Evolutionary conservation across 441 rosid genomes (phyloP), one percentile per base, ranked within the genome.

Genomic region (Erodium moschatum): DNA sequence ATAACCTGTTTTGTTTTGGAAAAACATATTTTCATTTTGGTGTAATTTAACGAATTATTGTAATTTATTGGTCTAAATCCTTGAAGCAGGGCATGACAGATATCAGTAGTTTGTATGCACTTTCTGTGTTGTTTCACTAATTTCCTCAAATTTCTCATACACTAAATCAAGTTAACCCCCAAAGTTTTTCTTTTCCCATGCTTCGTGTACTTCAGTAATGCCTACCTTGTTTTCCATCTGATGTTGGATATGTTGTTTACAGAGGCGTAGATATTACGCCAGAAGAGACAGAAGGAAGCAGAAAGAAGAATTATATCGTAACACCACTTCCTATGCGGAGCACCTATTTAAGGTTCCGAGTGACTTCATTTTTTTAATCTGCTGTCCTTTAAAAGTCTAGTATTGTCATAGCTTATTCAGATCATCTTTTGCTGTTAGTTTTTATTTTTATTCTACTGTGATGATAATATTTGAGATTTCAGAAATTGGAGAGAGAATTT

Each of bases 291-390:
- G 87, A 73, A 85, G 77, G 78, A 54, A 76, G 72, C 83, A 81
- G 15, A 90, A 85, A 73, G 84, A 85, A 69, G 77, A 83, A 2
- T 65, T 88, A 58, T 72, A 88, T 68, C 85, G 85, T 19, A 79
- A 88, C 78, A 65, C 83, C 40, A 58, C 72, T 78, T 77, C 84
- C 70, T 92, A 81, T 75, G 84, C 92, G 61, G 88, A 90, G 13
- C 64, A 74, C 79, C n/a, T 89, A 74, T 82, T 87, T 75, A 73
- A 85, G 94, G 98, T 92, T 68, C 68, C 64, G 50, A 62, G 38
- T 13, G 42, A 31, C 27, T n/a, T 16, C 21, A 56, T 2, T 12
- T 48, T 48, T 5, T 6, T 16, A 1, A 27, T 58, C 13, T 69
- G 19, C 70, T 69, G 0, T 16, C 48, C 27, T 27, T 67, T 16